Evolutionary conservation across 306 rosid genomes (phyloP).

Genomic region (Crotalaria pallida): DNA sequence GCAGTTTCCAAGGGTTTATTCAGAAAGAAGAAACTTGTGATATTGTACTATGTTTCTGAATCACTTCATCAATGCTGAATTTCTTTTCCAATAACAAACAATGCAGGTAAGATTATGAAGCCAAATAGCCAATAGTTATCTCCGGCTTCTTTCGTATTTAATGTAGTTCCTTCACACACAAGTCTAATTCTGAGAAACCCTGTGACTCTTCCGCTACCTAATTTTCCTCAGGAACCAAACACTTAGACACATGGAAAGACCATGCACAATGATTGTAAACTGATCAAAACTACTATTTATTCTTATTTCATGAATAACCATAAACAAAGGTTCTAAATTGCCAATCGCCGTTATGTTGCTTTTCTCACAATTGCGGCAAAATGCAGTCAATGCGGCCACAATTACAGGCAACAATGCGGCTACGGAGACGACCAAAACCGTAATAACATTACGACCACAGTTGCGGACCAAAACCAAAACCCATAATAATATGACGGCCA

Average conservation of each 20-base stretch:
- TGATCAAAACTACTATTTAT: background rate
- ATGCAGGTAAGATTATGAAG: conserved; percentile 14
- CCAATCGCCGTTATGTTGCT: no score
- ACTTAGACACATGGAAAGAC: background rate
- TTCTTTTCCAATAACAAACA: conserved; percentile 7
- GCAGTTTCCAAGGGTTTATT: conserved; percentile 9
- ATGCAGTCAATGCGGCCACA: no score
- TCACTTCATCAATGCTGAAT: background rate
- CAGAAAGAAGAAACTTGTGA: background rate
- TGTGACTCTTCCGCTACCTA: background rate
- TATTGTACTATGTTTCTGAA: background rate
- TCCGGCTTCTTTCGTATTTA: background rate
- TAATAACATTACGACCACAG: no score
- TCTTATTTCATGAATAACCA: background rate
- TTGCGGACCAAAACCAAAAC: no score
- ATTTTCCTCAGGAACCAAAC: conserved; percentile 7
- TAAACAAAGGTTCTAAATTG: background rate
- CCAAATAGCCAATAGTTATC: background rate
- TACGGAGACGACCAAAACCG: no score
- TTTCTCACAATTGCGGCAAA: no score
- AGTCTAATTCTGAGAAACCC: conserved; percentile 1
- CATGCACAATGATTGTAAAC: background rate
- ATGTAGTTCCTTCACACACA: background rate
- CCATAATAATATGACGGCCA: no score
- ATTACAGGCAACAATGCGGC: no score